These are phyloP conservation scores for Heterobasidion occidentale DNA, from an alignment of 1,284 basidiomycete genomes.

Conservation along the genomic window DNA sequence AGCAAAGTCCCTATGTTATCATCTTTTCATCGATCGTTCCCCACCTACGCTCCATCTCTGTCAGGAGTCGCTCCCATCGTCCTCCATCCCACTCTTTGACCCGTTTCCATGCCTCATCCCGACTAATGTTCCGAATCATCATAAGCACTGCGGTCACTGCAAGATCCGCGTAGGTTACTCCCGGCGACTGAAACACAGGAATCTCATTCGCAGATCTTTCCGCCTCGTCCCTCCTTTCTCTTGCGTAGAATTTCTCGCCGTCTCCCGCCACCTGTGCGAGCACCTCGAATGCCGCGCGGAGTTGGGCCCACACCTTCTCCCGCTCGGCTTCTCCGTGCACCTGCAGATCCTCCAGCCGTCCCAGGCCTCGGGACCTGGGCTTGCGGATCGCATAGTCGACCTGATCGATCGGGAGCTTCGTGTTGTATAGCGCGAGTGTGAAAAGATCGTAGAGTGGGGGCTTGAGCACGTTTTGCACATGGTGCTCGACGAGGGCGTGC, in stretches of 20 bases:
- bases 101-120: too few species aligned
- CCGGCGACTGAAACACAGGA: too few species aligned
- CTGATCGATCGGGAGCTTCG: slow-evolving; percentile 10
- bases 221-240: too few species aligned
- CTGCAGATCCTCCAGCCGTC: not conserved
- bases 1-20: too few species aligned
- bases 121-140: too few species aligned
- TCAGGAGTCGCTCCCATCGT: too few species aligned
- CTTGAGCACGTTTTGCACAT: slow-evolving; percentile 3
- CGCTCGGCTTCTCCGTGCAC: not conserved
- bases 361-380: not conserved
- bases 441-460: slow-evolving; percentile 5
- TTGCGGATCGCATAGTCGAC: slow-evolving; percentile 8
- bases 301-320: not conserved
- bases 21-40: too few species aligned
- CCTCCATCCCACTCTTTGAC: too few species aligned
- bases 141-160: too few species aligned
- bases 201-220: too few species aligned
- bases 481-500: slow-evolving; percentile 9
- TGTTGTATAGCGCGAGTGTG: slow-evolving; percentile 10
- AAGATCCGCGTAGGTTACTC: too few species aligned
- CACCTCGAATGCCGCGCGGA: not conserved
- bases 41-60: too few species aligned
- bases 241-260: not conserved
- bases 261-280: not conserved